Conservation (phyloP, 1,139 yeast genomes). For the Scheffersomyces parashehatae region DNA sequence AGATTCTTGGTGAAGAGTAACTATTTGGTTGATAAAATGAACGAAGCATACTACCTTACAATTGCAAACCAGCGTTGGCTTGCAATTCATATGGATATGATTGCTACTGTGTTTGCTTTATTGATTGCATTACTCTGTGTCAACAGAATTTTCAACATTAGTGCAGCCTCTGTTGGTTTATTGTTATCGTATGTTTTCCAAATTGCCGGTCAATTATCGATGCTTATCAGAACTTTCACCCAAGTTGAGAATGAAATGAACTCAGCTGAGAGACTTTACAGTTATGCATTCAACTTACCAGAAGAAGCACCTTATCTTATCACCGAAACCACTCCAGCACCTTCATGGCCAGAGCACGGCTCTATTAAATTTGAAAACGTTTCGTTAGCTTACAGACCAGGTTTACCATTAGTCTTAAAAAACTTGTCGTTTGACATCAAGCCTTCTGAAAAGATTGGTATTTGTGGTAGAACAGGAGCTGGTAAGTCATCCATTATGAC, state of each 20-base stretch:
- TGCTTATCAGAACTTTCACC: conserved; percentile 56
- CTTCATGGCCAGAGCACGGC: conserved; percentile 46
- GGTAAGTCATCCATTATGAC: conserved; percentile 73
- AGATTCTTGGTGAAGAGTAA: conserved; percentile 56
- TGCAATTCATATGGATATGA: conserved; percentile 57
- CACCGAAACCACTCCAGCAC: conserved; percentile 55
- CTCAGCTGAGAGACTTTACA: conserved; percentile 77
- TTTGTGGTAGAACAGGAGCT: conserved; percentile 82
- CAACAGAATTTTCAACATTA: conserved; percentile 58
- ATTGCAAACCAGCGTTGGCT: conserved; percentile 81
- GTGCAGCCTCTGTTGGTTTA: conserved; percentile 71
- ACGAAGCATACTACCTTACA: conserved; percentile 68
- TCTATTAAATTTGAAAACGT: conserved; percentile 58
- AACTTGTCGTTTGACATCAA: conserved; percentile 46
- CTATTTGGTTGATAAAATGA: conserved; percentile 57
- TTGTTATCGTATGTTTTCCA: conserved; percentile 60
- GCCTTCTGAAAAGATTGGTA: conserved; percentile 65
- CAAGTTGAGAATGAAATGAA: conserved; percentile 82
- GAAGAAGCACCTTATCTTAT: conserved; percentile 39
- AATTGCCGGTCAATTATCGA: conserved; percentile 48
- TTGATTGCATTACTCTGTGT: conserved; percentile 62
- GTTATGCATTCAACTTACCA: conserved; percentile 56
- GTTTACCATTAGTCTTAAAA: conserved; percentile 71
- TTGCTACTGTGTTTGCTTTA: conserved; percentile 40
- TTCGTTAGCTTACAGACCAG: conserved; percentile 70